Evolutionary conservation across 106 monocot genomes (phyloP), one percentile per base, ranked within the genome.

Genomic region (Dendrobium officinale): DNA sequence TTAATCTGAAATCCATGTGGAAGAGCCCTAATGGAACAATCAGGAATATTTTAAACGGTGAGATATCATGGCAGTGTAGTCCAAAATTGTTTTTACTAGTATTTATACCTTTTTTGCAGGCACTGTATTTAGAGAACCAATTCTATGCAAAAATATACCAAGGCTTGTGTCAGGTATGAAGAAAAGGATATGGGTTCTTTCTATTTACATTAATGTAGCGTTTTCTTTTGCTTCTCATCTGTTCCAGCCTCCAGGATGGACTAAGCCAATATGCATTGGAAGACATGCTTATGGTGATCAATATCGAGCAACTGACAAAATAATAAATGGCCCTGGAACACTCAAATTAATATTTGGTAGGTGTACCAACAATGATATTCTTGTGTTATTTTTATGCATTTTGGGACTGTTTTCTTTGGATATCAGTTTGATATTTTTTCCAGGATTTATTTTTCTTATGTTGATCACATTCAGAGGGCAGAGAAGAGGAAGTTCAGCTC

Each of bases 281-380:
- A 88, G 96, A 72, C 96, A 96, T 96, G 96, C 96, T 81, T 96
- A 89, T 90, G 96, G 96, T 72, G 96, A 96, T 87, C 96, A 96
- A 76, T 96, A 96, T 72, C 73, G 87, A 87, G 96, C 96, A 81
- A 93, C 91, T 19, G 96, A 96, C 83, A 54, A 85, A 84, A 85
- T 96, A 43, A 88, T 88, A 72, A 93, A 86, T 77, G 96, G 96
- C 42, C 96, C 93, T 72, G 96, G 96, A 33, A 96, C 91, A 79
- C 90, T 96, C 55, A 96, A 96, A 79, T 80, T 96, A 72, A 79
- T 93, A 31, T 96, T 91, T 87, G 96, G 96, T 96, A 85, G 42
- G 86, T 81, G 1, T 68, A 55, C 0, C 7, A 22, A 24, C 37
- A 33, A 37, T 33, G 16, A 70, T 40, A 74, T 74, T 33, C 37